Percentiles rank a stretch among this genome's conserved stretches.
Evolutionary conservation across 768 basidiomycete species (phyloP).

Genomic region (Dioszegia aurantiaca): DNA sequence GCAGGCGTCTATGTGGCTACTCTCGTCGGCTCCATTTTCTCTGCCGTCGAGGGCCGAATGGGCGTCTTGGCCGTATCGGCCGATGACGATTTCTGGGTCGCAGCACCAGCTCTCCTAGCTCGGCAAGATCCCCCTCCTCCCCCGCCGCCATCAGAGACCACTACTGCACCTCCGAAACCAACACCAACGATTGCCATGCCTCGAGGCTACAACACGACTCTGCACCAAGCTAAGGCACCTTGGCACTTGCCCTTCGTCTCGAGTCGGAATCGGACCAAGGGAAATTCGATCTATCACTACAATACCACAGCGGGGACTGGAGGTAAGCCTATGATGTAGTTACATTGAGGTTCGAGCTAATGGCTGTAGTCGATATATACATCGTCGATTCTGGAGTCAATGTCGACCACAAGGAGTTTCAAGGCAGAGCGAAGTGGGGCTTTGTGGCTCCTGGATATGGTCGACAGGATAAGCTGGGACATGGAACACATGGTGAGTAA

Average conservation of each 20-base stretch:
- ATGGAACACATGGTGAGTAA: constrained; percentile 16
- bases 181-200: constrained; percentile 13
- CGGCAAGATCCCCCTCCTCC: neutral
- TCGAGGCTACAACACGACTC: constrained; percentile 14
- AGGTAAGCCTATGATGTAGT: neutral
- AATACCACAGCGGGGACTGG: constrained; percentile 14
- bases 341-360: neutral
- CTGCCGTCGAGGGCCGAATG: constrained; percentile 1
- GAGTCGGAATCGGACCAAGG: constrained; percentile 1
- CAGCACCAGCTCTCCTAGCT: neutral
- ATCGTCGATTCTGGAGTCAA: constrained; percentile 15
- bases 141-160: constrained; percentile 8
- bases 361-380: constrained; percentile 11
- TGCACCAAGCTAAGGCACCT: constrained; percentile 7
- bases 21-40: constrained; percentile 11
- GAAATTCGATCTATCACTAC: constrained; percentile 5
- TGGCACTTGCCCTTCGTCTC: constrained; percentile 13
- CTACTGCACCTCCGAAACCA: neutral
- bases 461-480: constrained; percentile 13
- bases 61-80: constrained; percentile 12
- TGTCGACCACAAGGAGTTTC: constrained; percentile 16
- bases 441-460: constrained; percentile 15
- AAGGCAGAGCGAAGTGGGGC: constrained; percentile 12
- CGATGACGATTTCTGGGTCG: constrained; percentile 16
- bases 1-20: constrained; percentile 17